These are phyloP conservation scores for Crassisporium funariophilum DNA, from an alignment of 768 basidiomycete species.

Conservation along the genomic window DNA sequence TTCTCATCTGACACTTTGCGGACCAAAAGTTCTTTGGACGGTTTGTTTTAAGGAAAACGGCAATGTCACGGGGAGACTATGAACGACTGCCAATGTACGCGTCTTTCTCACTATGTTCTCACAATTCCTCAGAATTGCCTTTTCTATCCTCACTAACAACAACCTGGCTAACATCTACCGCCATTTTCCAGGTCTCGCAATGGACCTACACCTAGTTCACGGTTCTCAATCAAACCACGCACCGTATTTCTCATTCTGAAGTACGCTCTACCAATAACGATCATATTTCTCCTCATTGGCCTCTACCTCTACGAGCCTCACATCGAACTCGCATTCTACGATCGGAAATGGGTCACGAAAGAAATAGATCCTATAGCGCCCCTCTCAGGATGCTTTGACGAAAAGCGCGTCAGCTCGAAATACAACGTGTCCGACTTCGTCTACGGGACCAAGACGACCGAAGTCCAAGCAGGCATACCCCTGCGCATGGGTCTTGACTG, in stretches of 20 bases:
- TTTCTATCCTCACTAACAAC: conserved; percentile 22
- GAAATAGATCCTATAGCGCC: conserved; percentile 71
- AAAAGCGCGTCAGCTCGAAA: conserved; percentile 53
- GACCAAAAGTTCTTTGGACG: no score
- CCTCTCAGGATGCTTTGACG: conserved; percentile 75
- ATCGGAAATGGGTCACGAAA: conserved; percentile 68
- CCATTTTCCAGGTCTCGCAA: conserved; percentile 29
- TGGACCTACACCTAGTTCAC: conserved; percentile 18
- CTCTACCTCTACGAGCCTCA: conserved; percentile 78
- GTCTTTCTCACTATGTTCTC: conserved; percentile 19
- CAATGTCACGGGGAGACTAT: conserved; percentile 46
- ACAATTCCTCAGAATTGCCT: conserved; percentile 27
- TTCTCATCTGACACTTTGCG: no score
- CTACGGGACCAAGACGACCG: conserved; percentile 65
- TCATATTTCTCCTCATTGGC: conserved; percentile 46
- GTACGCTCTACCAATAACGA: conserved; percentile 38
- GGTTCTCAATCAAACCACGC: conserved; percentile 35
- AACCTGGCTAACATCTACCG: conserved; percentile 20
- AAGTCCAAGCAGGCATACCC: conserved; percentile 79
- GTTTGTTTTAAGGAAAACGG: no score
- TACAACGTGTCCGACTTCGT: conserved; percentile 71
- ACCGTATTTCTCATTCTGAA: conserved; percentile 43
- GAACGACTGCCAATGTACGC: conserved; percentile 56
- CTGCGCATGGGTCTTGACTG: conserved; percentile 86
- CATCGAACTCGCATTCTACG: conserved; percentile 81